Evolutionary conservation across 495 filamentous ascomycete species (phyloP).

Genomic region (Venustampulla echinocandica): DNA sequence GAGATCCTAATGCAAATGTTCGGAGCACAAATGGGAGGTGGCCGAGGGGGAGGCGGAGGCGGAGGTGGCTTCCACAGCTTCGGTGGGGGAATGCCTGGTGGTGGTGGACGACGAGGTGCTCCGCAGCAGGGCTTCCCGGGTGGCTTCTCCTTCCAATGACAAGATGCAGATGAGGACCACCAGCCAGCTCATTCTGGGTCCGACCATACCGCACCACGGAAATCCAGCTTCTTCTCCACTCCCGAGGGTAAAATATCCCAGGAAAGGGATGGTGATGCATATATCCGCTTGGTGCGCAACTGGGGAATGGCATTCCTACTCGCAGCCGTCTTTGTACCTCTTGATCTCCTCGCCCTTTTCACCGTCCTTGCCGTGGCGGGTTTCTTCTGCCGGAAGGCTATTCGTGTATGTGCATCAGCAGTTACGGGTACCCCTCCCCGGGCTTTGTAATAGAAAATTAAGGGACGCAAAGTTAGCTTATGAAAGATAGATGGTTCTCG

Average conservation of each 20-base stretch:
- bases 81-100: constrained; percentile 28
- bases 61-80: constrained; percentile 37
- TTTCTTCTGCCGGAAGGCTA: constrained; percentile 15
- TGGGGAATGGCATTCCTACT: constrained; percentile 21
- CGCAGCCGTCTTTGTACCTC: constrained; percentile 19
- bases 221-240: background rate
- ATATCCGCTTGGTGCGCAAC: too few species aligned
- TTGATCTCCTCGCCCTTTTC: constrained; percentile 21
- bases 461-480: too few species aligned
- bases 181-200: background rate
- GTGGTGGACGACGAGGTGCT: constrained; percentile 20
- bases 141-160: constrained; percentile 25
- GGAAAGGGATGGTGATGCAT: too few species aligned
- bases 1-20: constrained; percentile 69
- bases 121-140: constrained; percentile 29
- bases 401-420: constrained; percentile 1
- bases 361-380: constrained; percentile 8
- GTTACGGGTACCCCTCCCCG: too few species aligned
- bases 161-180: constrained; percentile 9
- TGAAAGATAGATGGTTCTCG: too few species aligned
- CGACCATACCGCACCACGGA: background rate
- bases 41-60: constrained; percentile 30
- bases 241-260: background rate
- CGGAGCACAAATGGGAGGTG: constrained; percentile 41
- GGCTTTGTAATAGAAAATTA: too few species aligned